These are phyloP conservation scores for Phytophthora aleatoria DNA, from an alignment of 352 stramenopile species.

Conservation along the genomic window DNA sequence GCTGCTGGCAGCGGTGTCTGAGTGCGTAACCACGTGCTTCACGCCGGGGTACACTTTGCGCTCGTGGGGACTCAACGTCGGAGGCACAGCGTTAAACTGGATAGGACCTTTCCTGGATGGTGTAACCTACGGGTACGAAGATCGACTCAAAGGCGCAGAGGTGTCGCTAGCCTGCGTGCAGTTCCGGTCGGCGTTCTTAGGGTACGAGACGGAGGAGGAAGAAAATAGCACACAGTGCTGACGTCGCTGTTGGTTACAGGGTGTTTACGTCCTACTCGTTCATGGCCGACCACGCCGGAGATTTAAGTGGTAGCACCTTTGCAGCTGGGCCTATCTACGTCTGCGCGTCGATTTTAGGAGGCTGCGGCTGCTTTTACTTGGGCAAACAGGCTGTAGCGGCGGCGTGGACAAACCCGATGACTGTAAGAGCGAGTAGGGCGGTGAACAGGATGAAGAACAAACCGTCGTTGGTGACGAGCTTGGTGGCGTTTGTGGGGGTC, in stretches of 20 bases:
- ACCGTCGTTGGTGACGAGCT: slow-evolving; percentile 38
- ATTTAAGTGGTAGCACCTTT: slow-evolving; percentile 54
- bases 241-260: slow-evolving; percentile 32
- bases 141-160: slow-evolving; percentile 32
- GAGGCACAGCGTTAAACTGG: slow-evolving; percentile 74
- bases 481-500: slow-evolving; percentile 43
- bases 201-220: slow-evolving; percentile 37
- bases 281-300: slow-evolving; percentile 86
- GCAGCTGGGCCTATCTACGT: slow-evolving; percentile 68
- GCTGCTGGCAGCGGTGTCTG: slow-evolving; percentile 64
- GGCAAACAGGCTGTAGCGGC: slow-evolving; percentile 43
- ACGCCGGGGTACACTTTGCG: slow-evolving; percentile 52
- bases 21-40: slow-evolving; percentile 85
- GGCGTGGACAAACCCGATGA: slow-evolving; percentile 14
- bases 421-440: slow-evolving; percentile 16
- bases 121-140: slow-evolving; percentile 64
- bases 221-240: neutral
- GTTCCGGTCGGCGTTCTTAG: slow-evolving; percentile 79
- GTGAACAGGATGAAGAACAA: slow-evolving; percentile 25
- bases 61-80: slow-evolving; percentile 57
- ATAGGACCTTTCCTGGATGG: slow-evolving; percentile 81
- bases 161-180: slow-evolving; percentile 55
- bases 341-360: slow-evolving; percentile 47
- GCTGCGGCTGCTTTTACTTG: slow-evolving; percentile 60
- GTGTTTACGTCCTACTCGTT: slow-evolving; percentile 90